Conservation (phyloP, 257 asterid species). For the Solanum paucissectum region DNA sequence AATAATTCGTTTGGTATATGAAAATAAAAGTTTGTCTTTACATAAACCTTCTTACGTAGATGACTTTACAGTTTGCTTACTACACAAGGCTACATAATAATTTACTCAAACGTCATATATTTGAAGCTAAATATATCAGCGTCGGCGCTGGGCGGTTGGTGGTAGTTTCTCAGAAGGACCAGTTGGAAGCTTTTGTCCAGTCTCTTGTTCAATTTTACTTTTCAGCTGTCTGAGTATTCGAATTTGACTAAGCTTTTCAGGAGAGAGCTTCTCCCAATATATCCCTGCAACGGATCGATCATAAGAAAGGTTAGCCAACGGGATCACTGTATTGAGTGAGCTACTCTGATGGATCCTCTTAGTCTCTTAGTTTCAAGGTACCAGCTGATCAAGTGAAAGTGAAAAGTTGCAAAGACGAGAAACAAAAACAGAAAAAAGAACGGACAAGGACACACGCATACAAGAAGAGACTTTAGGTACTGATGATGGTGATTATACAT, state of each 20-base stretch:
- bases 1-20: neutral
- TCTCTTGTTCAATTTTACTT: conserved; percentile 56
- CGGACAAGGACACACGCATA: neutral
- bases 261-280: conserved; percentile 89
- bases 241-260: conserved; percentile 82
- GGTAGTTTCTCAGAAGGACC: conserved; percentile 90
- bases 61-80: neutral
- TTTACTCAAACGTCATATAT: neutral
- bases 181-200: conserved; percentile 60
- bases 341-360: neutral
- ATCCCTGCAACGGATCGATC: conserved; percentile 36
- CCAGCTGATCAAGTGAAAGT: neutral
- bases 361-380: neutral
- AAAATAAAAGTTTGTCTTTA: neutral
- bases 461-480: neutral
- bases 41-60: neutral
- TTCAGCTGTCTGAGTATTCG: conserved; percentile 71
- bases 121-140: conserved; percentile 11
- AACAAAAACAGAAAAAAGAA: neutral
- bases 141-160: conserved; percentile 59
- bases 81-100: neutral
- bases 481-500: neutral
- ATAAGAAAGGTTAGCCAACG: neutral
- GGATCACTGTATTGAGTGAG: neutral
- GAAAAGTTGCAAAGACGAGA: neutral